These are phyloP conservation scores for Babesia caballi DNA, from an alignment of 169 alveolate genomes.

Conservation along the genomic window DNA sequence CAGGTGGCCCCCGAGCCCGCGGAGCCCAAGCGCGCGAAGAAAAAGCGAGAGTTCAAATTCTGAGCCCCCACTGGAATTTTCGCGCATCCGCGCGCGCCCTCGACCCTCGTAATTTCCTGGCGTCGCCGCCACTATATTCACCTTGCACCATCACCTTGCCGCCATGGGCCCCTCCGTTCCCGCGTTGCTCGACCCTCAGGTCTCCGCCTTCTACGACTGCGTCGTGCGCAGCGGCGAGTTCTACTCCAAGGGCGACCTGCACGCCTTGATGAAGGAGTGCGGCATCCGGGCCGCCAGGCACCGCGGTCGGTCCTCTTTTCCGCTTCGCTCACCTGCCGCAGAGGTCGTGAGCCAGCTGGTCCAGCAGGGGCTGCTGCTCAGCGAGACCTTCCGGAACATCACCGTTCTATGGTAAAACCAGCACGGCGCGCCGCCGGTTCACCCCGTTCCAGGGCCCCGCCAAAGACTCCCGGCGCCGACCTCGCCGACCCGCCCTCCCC, in stretches of 20 bases:
- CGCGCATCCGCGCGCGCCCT: background rate
- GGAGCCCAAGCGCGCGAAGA: slow-evolving; percentile 67
- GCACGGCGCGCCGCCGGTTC: background rate
- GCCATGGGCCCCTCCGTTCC: background rate
- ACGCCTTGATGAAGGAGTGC: background rate
- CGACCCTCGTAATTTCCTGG: too few relatives aligned
- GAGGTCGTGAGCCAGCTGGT: background rate
- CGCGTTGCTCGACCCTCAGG: slow-evolving; percentile 1
- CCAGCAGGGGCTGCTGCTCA: slow-evolving; percentile 2
- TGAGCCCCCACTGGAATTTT: slow-evolving; percentile 12
- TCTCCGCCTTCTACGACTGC: background rate
- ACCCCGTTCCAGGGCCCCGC: background rate
- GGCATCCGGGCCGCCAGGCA: background rate
- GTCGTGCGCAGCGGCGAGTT: background rate
- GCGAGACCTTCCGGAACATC: background rate
- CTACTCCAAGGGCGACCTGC: slow-evolving; percentile 3
- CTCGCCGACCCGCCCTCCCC: background rate
- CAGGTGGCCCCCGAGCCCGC: slow-evolving; percentile 57
- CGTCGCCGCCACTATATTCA: too few relatives aligned
- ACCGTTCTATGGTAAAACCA: background rate
- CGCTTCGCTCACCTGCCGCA: too few relatives aligned
- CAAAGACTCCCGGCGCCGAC: background rate
- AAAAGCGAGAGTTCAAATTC: slow-evolving; percentile 72
- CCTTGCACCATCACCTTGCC: background rate
- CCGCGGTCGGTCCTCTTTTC: background rate